A percentile compares a stretch with the other conserved stretches of the same genome.
Evolutionary conservation across 1,139 yeast genomes (phyloP).

Genomic region (Zygoascus hellenicus): DNA sequence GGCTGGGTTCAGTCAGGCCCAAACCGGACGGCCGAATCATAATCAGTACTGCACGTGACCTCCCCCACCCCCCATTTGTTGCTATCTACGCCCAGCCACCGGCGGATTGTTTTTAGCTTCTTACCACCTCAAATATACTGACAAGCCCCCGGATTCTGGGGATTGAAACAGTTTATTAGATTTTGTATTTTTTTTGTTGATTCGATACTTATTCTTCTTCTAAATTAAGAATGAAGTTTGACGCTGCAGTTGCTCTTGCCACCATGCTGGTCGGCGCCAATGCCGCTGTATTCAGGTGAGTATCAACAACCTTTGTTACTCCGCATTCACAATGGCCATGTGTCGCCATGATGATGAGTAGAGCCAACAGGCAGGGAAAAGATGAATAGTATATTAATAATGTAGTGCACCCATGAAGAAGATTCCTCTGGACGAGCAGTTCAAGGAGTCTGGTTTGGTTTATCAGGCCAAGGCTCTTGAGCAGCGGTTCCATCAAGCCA

Average conservation of each 20-base stretch:
- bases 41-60: too few relatives aligned
- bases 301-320: neutral
- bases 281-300: slow-evolving; percentile 26
- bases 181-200: neutral
- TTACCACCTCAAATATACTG: too few relatives aligned
- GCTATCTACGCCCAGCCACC: too few relatives aligned
- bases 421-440: slow-evolving; percentile 55
- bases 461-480: slow-evolving; percentile 8
- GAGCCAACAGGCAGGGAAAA: neutral
- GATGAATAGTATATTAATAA: slow-evolving; percentile 1
- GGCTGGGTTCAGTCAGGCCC: too few relatives aligned
- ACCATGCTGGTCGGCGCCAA: slow-evolving; percentile 29
- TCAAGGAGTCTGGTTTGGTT: slow-evolving; percentile 40
- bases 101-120: too few relatives aligned
- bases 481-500: slow-evolving; percentile 17
- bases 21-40: too few relatives aligned
- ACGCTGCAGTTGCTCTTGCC: slow-evolving; percentile 48
- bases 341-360: too few relatives aligned
- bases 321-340: too few relatives aligned
- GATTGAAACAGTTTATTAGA: too few relatives aligned
- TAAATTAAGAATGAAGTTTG: slow-evolving; percentile 19
- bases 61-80: too few relatives aligned
- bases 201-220: neutral
- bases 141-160: too few relatives aligned
- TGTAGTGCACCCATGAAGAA: slow-evolving; percentile 46